Evolutionary conservation across 768 basidiomycete genomes (phyloP).

Genomic region (Tylopilus intermedius): DNA sequence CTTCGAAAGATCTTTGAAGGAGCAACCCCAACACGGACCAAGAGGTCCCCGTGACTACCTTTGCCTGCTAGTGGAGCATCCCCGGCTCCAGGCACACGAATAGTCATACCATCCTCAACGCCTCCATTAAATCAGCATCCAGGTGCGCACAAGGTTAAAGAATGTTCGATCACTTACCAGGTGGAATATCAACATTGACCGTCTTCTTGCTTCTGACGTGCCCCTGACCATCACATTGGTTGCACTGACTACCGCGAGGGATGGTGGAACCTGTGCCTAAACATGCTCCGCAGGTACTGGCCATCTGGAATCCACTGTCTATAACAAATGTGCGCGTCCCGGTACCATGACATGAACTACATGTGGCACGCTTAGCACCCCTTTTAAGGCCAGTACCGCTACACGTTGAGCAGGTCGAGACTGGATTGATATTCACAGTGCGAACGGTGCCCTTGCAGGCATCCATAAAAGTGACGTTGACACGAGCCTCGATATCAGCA

Average conservation of each 20-base stretch:
- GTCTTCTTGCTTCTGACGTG: constrained; percentile 77
- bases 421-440: constrained; percentile 70
- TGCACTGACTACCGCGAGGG: constrained; percentile 74
- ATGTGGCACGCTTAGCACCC: constrained; percentile 78
- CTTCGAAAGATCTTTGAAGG: constrained; percentile 81
- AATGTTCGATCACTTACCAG: constrained; percentile 50
- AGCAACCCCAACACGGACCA: constrained; percentile 80
- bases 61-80: constrained; percentile 79
- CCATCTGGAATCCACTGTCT: constrained; percentile 94
- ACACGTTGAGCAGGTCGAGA: constrained; percentile 81
- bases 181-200: constrained; percentile 78
- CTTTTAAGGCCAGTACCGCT: constrained; percentile 81
- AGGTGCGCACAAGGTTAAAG: background rate
- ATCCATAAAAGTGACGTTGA: constrained; percentile 84
- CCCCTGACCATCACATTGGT: constrained; percentile 79
- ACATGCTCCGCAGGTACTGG: constrained; percentile 82
- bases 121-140: constrained; percentile 41
- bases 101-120: constrained; percentile 91
- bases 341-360: constrained; percentile 76
- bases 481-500: constrained; percentile 72
- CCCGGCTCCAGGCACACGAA: constrained; percentile 75
- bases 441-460: constrained; percentile 86
- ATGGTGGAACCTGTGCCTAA: constrained; percentile 76
- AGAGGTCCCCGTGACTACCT: constrained; percentile 78
- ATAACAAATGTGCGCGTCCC: constrained; percentile 88